Evolutionary conservation across 2,329 filamentous ascomycete genomes (phyloP).

Genomic region (Exserohilum rostratum): DNA sequence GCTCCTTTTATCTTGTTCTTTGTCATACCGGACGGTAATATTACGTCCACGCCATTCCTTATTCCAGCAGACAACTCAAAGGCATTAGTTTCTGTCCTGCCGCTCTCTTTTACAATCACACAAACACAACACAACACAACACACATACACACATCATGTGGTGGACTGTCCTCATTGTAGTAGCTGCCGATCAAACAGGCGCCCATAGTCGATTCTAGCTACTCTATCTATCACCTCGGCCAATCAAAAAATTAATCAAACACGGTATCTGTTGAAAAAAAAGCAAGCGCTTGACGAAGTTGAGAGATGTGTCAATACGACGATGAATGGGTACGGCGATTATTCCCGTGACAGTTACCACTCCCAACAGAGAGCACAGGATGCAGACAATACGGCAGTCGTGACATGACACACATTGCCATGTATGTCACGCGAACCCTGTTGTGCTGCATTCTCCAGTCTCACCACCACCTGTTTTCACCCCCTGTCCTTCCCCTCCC

Average conservation of each 20-base stretch:
- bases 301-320: neutral
- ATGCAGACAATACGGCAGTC: too few species aligned
- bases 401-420: too few species aligned
- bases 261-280: neutral
- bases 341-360: too few species aligned
- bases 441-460: too few species aligned
- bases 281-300: too few species aligned
- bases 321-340: neutral
- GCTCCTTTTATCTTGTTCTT: conserved; percentile 13
- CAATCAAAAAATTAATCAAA: conserved; percentile 2
- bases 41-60: conserved; percentile 23
- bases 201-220: conserved; percentile 2
- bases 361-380: too few species aligned
- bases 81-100: conserved; percentile 18
- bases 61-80: neutral
- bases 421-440: too few species aligned
- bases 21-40: conserved; percentile 24
- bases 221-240: conserved; percentile 4
- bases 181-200: neutral
- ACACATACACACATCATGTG: neutral
- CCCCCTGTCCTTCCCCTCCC: too few species aligned
- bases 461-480: too few species aligned
- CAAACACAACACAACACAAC: neutral
- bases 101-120: conserved; percentile 9
- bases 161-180: neutral